A percentile compares a stretch with the other conserved stretches of the same genome.
These are phyloP conservation scores for Bassia scoparia DNA, from an alignment of 148 eudicot species.

Conservation along the genomic window DNA sequence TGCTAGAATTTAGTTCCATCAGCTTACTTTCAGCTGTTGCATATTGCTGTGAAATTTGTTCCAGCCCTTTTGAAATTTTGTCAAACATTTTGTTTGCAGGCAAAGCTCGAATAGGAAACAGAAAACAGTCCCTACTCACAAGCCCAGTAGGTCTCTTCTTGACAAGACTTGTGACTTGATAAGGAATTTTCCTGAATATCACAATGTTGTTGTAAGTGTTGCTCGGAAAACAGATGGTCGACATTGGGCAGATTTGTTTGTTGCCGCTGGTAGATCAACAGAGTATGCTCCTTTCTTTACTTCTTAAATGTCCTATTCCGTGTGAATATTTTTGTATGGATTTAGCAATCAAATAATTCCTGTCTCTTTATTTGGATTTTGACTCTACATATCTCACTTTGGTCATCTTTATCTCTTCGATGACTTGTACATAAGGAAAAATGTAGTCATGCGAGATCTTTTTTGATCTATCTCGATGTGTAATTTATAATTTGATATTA, in stretches of 20 bases:
- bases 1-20: not conserved
- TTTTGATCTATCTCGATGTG: no score
- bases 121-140: slow-evolving; percentile 35
- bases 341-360: not conserved
- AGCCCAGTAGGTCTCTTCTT: slow-evolving; percentile 52
- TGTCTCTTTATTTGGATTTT: no score
- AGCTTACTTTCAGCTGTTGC: not conserved
- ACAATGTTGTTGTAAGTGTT: slow-evolving; percentile 94
- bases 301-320: not conserved
- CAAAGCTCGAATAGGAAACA: slow-evolving; percentile 54
- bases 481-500: no score
- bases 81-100: slow-evolving; percentile 35
- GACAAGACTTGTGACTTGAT: slow-evolving; percentile 91
- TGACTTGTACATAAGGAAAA: no score
- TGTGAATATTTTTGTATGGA: not conserved
- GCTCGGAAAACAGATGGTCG: slow-evolving; percentile 99
- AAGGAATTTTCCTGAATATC: slow-evolving; percentile 82
- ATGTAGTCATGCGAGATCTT: no score
- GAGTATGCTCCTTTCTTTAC: slow-evolving; percentile 55
- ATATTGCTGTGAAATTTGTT: not conserved
- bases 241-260: slow-evolving; percentile 93
- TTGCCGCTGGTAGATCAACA: slow-evolving; percentile 92
- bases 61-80: slow-evolving; percentile 3
- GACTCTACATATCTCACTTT: no score
- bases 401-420: no score